phyloP scores from a whole-genome alignment of 768 basidiomycete genomes.

The Auricularia cornea region DNA sequence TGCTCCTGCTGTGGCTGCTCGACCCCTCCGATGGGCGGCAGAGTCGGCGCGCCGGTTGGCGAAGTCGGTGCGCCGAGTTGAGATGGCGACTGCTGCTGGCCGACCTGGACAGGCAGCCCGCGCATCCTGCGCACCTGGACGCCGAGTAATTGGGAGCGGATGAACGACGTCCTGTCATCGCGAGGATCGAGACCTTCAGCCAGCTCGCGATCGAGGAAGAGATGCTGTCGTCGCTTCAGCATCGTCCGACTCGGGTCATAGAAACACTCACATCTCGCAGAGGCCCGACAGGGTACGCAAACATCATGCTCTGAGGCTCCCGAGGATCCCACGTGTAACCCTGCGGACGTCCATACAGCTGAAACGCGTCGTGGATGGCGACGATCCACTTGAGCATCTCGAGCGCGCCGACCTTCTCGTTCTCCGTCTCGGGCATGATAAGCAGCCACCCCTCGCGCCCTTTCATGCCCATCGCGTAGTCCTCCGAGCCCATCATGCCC shows the following conservation, averaged over 20 bases:
- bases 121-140: conserved; percentile 61
- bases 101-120: conserved; percentile 14
- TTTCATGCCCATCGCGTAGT: conserved; percentile 57
- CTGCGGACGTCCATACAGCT: conserved; percentile 80
- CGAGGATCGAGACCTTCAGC: conserved; percentile 72
- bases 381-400: conserved; percentile 92
- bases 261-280: conserved; percentile 61
- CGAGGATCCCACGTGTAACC: conserved; percentile 86
- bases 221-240: conserved; percentile 45
- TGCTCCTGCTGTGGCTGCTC: neutral
- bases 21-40: neutral
- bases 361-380: conserved; percentile 78
- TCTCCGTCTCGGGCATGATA: conserved; percentile 74
- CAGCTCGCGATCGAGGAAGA: conserved; percentile 81
- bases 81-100: conserved; percentile 1
- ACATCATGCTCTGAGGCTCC: conserved; percentile 78
- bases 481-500: conserved; percentile 71
- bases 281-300: conserved; percentile 85
- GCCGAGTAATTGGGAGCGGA: conserved; percentile 53
- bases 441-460: conserved; percentile 77
- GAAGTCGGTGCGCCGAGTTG: conserved; percentile 3
- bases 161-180: conserved; percentile 65
- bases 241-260: conserved; percentile 9
- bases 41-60: conserved; percentile 4
- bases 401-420: conserved; percentile 37